Conservation (phyloP, 169 alveolate genomes). For the Plasmodium fragile region DNA sequence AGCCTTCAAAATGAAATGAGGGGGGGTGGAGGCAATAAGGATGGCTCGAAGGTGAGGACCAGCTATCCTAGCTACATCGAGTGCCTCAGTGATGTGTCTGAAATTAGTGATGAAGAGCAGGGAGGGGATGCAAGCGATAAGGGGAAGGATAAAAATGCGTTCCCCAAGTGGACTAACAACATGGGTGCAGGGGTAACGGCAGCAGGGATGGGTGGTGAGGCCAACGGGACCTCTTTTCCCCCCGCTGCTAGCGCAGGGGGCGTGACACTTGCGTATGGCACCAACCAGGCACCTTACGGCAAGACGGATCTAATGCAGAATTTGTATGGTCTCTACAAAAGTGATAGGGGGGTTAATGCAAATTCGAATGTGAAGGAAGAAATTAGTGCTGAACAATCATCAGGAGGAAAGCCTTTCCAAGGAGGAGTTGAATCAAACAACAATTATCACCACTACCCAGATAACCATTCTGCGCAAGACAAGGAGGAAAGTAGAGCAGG, state of each 20-base stretch:
- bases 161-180: background rate
- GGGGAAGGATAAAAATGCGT: background rate
- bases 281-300: background rate
- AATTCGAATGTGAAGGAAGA: background rate
- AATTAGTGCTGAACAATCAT: background rate
- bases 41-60: background rate
- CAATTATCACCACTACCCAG: background rate
- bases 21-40: background rate
- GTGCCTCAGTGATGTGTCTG: constrained; percentile 72
- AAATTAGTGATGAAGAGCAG: constrained; percentile 65
- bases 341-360: background rate
- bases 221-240: background rate
- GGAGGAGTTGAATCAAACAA: background rate
- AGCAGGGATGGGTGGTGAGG: background rate
- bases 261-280: background rate
- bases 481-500: background rate
- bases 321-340: background rate
- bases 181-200: background rate
- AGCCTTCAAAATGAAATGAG: background rate
- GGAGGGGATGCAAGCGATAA: background rate
- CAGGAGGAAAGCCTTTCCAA: background rate
- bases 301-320: constrained; percentile 1
- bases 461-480: background rate
- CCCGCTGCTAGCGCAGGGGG: background rate
- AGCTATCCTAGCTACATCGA: constrained; percentile 29